A percentile compares a stretch with the other conserved stretches of the same genome.
phyloP scores from a whole-genome alignment of 2,329 filamentous ascomycete species.

The Xenosphaeropsis pyriputrescens region DNA sequence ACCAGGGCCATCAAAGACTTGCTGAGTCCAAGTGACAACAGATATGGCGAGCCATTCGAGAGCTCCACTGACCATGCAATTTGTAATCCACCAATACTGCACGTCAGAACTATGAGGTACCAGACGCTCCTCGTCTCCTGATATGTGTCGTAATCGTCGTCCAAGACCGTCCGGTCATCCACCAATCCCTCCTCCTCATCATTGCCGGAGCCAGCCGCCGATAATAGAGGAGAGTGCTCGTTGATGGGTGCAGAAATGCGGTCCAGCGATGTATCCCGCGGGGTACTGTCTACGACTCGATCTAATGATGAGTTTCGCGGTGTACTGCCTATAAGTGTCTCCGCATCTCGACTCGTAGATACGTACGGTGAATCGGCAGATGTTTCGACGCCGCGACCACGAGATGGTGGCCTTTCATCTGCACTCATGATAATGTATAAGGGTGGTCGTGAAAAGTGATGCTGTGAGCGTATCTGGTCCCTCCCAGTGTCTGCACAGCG shows the following conservation, averaged over 20 bases:
- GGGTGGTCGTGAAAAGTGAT: background rate
- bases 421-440: slow-evolving; percentile 1
- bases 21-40: slow-evolving; percentile 67
- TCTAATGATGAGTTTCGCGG: slow-evolving; percentile 8
- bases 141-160: slow-evolving; percentile 28
- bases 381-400: slow-evolving; percentile 1
- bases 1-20: slow-evolving; percentile 73
- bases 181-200: slow-evolving; percentile 22
- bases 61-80: slow-evolving; percentile 94
- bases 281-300: slow-evolving; percentile 3
- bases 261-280: slow-evolving; percentile 7
- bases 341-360: slow-evolving; percentile 1
- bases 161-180: slow-evolving; percentile 17
- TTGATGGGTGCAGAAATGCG: slow-evolving; percentile 16
- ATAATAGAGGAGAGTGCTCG: slow-evolving; percentile 34
- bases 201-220: slow-evolving; percentile 19
- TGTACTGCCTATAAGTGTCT: slow-evolving; percentile 4
- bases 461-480: too few relatives aligned
- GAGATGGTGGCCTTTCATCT: slow-evolving; percentile 4
- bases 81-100: slow-evolving; percentile 79
- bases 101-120: slow-evolving; percentile 76
- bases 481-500: too few relatives aligned
- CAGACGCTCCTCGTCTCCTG: slow-evolving; percentile 66
- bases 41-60: slow-evolving; percentile 78
- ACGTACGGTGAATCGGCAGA: background rate